A percentile compares a stretch with the other conserved stretches of the same genome.
Conservation (phyloP, 2,329 filamentous ascomycete species). For the Verticillium zaregamsianum region DNA sequence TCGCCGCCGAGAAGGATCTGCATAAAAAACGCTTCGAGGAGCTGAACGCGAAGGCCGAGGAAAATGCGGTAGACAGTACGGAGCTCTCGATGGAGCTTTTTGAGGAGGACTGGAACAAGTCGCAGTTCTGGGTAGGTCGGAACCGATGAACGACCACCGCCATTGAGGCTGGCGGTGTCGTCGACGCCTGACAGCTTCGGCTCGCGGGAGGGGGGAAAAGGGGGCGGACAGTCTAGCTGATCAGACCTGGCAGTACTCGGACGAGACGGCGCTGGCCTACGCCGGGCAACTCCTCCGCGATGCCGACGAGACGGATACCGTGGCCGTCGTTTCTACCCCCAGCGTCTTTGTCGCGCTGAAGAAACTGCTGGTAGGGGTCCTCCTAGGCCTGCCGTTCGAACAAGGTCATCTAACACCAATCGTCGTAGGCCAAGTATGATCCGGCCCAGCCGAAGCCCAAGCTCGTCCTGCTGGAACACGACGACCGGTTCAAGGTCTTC, state of each 20-base stretch:
- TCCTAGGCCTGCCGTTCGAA: background rate
- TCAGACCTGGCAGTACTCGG: slow-evolving; percentile 52
- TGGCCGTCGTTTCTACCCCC: slow-evolving; percentile 70
- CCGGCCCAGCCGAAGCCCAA: slow-evolving; percentile 42
- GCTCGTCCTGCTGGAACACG: slow-evolving; percentile 68
- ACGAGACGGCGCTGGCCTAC: slow-evolving; percentile 62
- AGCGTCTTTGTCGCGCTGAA: slow-evolving; percentile 75
- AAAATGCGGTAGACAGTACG: slow-evolving; percentile 19
- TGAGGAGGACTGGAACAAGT: slow-evolving; percentile 77
- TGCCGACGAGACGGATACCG: slow-evolving; percentile 49
- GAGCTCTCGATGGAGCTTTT: slow-evolving; percentile 61
- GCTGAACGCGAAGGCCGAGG: slow-evolving; percentile 58
- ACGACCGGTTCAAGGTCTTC: slow-evolving; percentile 69
- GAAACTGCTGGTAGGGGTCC: slow-evolving; percentile 55
- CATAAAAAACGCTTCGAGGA: slow-evolving; percentile 63
- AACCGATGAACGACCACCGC: background rate
- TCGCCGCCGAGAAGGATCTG: slow-evolving; percentile 69
- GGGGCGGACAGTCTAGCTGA: background rate
- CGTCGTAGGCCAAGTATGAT: slow-evolving; percentile 3
- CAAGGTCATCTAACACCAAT: background rate
- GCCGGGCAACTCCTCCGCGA: slow-evolving; percentile 63
- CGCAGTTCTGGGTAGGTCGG: slow-evolving; percentile 71
- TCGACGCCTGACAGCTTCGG: background rate
- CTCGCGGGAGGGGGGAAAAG: background rate
- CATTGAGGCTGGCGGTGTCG: background rate